A percentile compares a stretch with the other conserved stretches of the same genome.
Evolutionary conservation across 1,284 basidiomycete species (phyloP).

Genomic region (Trametes sp.): DNA sequence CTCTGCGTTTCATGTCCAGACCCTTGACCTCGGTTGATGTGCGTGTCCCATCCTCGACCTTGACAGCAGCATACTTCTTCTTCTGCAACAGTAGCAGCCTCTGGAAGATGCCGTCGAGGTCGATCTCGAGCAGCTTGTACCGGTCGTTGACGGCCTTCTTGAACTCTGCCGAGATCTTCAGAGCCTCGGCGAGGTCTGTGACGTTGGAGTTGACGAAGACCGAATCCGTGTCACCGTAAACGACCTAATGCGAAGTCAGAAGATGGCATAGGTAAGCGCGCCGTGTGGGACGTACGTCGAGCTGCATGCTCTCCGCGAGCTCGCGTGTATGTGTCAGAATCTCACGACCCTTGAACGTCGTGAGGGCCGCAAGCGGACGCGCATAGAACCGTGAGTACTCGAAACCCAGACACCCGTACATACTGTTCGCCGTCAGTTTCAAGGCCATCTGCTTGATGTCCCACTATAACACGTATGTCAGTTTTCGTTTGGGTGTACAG

Average conservation of each 20-base stretch:
- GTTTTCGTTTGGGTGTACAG: background rate
- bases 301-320: conserved; percentile 87
- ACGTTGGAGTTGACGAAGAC: conserved; percentile 99
- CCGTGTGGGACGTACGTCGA: conserved; percentile 71
- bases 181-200: conserved; percentile 85
- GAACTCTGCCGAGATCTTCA: conserved; percentile 92
- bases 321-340: conserved; percentile 95
- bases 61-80: conserved; percentile 99
- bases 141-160: conserved; percentile 97
- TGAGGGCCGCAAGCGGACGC: conserved; percentile 94
- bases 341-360: conserved; percentile 98
- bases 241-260: conserved; percentile 65
- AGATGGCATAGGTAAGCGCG: background rate
- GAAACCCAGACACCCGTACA: conserved; percentile 99
- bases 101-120: conserved; percentile 95
- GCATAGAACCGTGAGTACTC: conserved; percentile 98
- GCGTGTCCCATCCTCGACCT: conserved; percentile 82
- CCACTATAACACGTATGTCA: conserved; percentile 57
- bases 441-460: conserved; percentile 98
- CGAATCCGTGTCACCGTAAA: conserved; percentile 99
- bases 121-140: conserved; percentile 96
- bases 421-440: conserved; percentile 99
- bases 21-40: conserved; percentile 94
- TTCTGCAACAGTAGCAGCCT: conserved; percentile 95
- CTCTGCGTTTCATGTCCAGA: conserved; percentile 98